phyloP scores from a whole-genome alignment of 148 eudicot species.

The Simmondsia chinensis region DNA sequence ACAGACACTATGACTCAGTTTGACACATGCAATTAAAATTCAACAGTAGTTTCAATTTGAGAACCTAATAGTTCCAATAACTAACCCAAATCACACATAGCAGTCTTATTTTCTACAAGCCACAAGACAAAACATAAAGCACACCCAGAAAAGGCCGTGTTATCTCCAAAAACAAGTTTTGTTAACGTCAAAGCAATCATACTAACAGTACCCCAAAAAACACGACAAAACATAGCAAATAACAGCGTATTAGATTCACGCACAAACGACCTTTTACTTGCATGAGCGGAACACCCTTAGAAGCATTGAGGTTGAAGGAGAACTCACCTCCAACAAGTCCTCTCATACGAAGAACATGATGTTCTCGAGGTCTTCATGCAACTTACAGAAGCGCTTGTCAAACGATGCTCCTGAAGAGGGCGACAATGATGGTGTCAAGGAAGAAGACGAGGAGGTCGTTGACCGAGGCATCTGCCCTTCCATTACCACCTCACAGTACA shows the following conservation, averaged over 20 bases:
- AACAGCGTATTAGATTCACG: slow-evolving; percentile 48
- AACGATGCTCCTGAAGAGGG: slow-evolving; percentile 12
- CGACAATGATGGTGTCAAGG: slow-evolving; percentile 7
- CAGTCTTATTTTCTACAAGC: no score
- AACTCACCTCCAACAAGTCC: slow-evolving; percentile 1
- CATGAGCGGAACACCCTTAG: slow-evolving; percentile 23
- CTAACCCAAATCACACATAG: no score
- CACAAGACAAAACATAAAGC: no score
- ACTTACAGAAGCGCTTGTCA: slow-evolving; percentile 17
- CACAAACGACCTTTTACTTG: slow-evolving; percentile 38
- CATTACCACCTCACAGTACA: slow-evolving; percentile 22
- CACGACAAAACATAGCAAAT: not conserved
- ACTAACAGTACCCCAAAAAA: no score
- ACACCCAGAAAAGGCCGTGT: no score
- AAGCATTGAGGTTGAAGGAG: slow-evolving; percentile 9
- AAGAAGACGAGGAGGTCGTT: slow-evolving; percentile 15
- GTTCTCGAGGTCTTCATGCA: slow-evolving; percentile 31
- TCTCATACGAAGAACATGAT: slow-evolving; percentile 47
- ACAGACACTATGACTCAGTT: no score
- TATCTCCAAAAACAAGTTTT: no score
- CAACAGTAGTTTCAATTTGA: no score
- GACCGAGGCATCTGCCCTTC: slow-evolving; percentile 4
- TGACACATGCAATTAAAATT: no score
- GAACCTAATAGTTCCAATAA: no score
- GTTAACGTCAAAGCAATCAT: no score